These are phyloP conservation scores for Karstenula rhodostoma DNA, from an alignment of 2,329 filamentous ascomycete genomes.

Conservation along the genomic window DNA sequence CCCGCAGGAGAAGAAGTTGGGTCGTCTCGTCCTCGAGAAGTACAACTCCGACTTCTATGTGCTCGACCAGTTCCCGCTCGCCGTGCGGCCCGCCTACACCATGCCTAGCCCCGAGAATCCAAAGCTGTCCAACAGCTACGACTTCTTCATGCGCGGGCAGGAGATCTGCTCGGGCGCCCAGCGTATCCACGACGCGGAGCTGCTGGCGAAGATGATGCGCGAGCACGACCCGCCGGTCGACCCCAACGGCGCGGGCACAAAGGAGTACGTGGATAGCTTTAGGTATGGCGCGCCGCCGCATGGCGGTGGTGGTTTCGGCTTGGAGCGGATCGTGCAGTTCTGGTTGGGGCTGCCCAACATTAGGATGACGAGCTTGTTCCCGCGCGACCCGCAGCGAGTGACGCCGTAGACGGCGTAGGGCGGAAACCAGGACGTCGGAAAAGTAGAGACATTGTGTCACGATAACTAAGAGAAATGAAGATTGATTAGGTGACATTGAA, in stretches of 20 bases:
- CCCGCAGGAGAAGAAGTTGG: slow-evolving; percentile 87
- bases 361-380: slow-evolving; percentile 68
- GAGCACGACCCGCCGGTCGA: slow-evolving; percentile 65
- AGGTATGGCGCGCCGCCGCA: slow-evolving; percentile 70
- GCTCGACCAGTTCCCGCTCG: slow-evolving; percentile 93
- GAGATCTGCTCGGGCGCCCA: slow-evolving; percentile 74
- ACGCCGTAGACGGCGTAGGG: slow-evolving; percentile 46
- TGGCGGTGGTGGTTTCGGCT: slow-evolving; percentile 69
- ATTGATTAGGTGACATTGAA: no score
- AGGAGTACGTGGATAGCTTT: slow-evolving; percentile 71
- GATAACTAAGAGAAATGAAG: background rate
- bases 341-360: slow-evolving; percentile 72
- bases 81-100: slow-evolving; percentile 90
- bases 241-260: slow-evolving; percentile 65
- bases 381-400: slow-evolving; percentile 67
- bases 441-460: slow-evolving; percentile 4
- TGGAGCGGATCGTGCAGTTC: slow-evolving; percentile 73
- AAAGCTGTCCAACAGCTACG: slow-evolving; percentile 68
- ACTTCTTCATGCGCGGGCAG: slow-evolving; percentile 76
- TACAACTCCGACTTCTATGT: slow-evolving; percentile 97
- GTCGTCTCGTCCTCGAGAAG: slow-evolving; percentile 84
- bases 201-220: slow-evolving; percentile 66
- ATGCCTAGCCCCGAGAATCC: slow-evolving; percentile 67
- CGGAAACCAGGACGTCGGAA: background rate
- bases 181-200: slow-evolving; percentile 69